Evolutionary conservation across 1,284 basidiomycete genomes (phyloP).

Genomic region (Malassezia sympodialis): DNA sequence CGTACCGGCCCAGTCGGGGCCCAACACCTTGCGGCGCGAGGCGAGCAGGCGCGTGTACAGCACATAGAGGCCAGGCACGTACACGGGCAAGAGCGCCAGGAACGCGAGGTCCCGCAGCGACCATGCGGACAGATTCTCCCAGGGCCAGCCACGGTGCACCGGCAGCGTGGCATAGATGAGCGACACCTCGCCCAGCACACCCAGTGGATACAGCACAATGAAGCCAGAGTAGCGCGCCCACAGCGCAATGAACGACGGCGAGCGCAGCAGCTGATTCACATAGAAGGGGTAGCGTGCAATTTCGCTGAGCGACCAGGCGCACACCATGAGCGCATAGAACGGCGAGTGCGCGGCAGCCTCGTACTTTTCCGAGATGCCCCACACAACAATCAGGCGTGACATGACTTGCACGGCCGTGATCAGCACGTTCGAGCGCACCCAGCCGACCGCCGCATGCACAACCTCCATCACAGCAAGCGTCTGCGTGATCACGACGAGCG

Average conservation of each 20-base stretch:
- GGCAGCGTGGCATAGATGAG: conserved; percentile 70
- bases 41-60: conserved; percentile 15
- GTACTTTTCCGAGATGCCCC: conserved; percentile 53
- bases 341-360: conserved; percentile 54
- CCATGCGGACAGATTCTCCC: conserved; percentile 13
- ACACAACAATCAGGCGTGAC: conserved; percentile 74
- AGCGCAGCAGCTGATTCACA: conserved; percentile 56
- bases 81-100: conserved; percentile 8
- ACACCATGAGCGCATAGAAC: conserved; percentile 77
- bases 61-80: conserved; percentile 13
- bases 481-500: conserved; percentile 32
- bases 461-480: conserved; percentile 37
- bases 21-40: conserved; percentile 17
- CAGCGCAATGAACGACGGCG: conserved; percentile 28
- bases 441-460: conserved; percentile 66
- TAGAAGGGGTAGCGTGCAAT: conserved; percentile 88
- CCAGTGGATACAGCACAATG: conserved; percentile 82
- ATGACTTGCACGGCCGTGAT: conserved; percentile 79
- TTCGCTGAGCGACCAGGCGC: conserved; percentile 88
- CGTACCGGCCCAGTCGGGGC: conserved; percentile 14
- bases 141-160: conserved; percentile 22
- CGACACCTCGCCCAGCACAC: conserved; percentile 78
- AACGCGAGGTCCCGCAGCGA: conserved; percentile 9
- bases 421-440: conserved; percentile 71
- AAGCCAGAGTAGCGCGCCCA: conserved; percentile 64